Conservation (phyloP, 2,329 filamentous ascomycete species). For the Rasamsonia emersonii region DNA sequence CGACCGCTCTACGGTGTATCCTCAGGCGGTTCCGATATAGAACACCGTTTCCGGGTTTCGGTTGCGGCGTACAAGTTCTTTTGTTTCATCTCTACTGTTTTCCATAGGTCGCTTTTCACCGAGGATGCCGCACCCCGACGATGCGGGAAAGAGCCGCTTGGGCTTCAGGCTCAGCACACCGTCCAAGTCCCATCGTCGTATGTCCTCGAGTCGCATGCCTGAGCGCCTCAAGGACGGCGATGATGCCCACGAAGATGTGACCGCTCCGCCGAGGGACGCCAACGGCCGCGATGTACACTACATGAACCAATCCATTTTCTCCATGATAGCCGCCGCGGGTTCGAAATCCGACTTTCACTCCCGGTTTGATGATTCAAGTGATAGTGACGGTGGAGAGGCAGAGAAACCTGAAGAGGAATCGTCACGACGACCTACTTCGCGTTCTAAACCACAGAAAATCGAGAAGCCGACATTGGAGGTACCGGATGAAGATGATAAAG, state of each 20-base stretch:
- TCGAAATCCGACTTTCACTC: conserved; percentile 74
- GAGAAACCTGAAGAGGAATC: conserved; percentile 12
- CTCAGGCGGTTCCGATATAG: too few species aligned
- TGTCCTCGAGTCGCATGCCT: conserved; percentile 46
- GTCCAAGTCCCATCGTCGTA: conserved; percentile 32
- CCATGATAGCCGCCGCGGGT: conserved; percentile 80
- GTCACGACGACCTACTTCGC: conserved; percentile 7
- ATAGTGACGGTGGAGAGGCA: conserved; percentile 56
- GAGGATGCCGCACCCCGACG: conserved; percentile 34
- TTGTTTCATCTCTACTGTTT: neutral
- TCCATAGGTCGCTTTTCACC: neutral
- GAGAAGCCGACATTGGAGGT: conserved; percentile 7
- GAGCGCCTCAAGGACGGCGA: conserved; percentile 50
- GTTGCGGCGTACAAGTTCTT: neutral
- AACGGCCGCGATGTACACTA: conserved; percentile 45
- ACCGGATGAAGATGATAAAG: conserved; percentile 3
- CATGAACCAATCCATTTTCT: conserved; percentile 92
- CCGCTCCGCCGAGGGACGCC: conserved; percentile 42
- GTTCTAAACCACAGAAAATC: conserved; percentile 5
- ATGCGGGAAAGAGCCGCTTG: conserved; percentile 33
- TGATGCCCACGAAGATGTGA: conserved; percentile 54
- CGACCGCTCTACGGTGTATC: too few species aligned
- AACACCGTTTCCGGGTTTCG: too few species aligned
- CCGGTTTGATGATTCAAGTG: conserved; percentile 74
- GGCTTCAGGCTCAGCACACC: conserved; percentile 34